A percentile compares a stretch with the other conserved stretches of the same genome.
Conservation (phyloP, 495 filamentous ascomycete genomes). For the Aspergillus indologenus region DNA sequence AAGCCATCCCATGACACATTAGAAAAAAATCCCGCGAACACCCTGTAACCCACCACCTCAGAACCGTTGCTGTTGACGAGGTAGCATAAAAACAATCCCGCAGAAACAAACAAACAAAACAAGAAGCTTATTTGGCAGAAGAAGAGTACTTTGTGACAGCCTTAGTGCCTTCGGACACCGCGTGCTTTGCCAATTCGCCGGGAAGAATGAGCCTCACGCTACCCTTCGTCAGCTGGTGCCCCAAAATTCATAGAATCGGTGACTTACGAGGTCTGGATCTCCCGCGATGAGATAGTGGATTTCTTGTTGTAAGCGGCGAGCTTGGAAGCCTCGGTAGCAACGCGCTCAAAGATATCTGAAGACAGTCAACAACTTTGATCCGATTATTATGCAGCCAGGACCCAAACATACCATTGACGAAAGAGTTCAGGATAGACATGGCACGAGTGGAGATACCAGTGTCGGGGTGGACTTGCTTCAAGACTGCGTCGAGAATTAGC, state of each 20-base stretch:
- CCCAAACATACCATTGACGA: slow-evolving; percentile 84
- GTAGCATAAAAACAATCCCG: slow-evolving; percentile 48
- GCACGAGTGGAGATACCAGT: slow-evolving; percentile 99
- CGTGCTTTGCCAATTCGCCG: slow-evolving; percentile 98
- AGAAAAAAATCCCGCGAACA: slow-evolving; percentile 64
- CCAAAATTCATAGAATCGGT: background rate
- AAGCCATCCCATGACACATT: slow-evolving; percentile 91
- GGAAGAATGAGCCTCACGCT: slow-evolving; percentile 94
- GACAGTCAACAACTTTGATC: slow-evolving; percentile 14
- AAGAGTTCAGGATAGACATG: slow-evolving; percentile 99
- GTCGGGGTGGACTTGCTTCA: slow-evolving; percentile 99
- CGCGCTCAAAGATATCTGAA: slow-evolving; percentile 97
- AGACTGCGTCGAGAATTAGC: slow-evolving; percentile 58
- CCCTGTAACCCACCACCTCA: slow-evolving; percentile 62
- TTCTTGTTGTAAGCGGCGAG: slow-evolving; percentile 99
- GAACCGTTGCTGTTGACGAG: slow-evolving; percentile 58
- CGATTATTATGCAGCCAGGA: background rate
- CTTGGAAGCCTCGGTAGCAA: slow-evolving; percentile 98
- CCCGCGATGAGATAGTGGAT: slow-evolving; percentile 98
- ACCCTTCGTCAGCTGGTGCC: slow-evolving; percentile 17
- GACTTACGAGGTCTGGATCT: slow-evolving; percentile 94
- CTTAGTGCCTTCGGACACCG: slow-evolving; percentile 99
- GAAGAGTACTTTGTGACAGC: slow-evolving; percentile 99
- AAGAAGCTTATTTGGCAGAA: slow-evolving; percentile 86
- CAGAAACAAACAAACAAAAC: slow-evolving; percentile 39